Conservation (phyloP, 768 basidiomycete species). For the Kwoniella shandongensis region DNA sequence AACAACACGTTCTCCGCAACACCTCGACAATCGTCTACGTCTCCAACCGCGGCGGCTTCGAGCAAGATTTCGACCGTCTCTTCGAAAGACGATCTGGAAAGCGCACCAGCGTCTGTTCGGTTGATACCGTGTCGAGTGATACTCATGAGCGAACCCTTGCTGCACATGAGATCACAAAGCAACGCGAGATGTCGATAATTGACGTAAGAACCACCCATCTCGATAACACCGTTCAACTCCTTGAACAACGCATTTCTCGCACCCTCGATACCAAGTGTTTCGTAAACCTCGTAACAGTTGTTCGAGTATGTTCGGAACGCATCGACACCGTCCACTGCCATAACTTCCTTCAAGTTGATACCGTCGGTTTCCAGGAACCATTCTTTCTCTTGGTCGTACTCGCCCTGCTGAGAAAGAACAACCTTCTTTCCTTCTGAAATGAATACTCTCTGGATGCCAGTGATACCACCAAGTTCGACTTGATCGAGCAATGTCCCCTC, state of each 20-base stretch:
- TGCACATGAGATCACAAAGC: constrained; percentile 98
- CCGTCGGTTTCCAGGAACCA: constrained; percentile 99
- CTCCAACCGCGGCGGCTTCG: constrained; percentile 97
- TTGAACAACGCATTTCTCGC: constrained; percentile 90
- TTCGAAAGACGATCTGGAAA: constrained; percentile 99
- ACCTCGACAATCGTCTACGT: constrained; percentile 96
- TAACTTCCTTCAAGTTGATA: constrained; percentile 89
- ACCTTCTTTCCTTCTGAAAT: constrained; percentile 83
- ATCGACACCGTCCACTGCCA: constrained; percentile 94
- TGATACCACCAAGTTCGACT: constrained; percentile 90
- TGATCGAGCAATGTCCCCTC: constrained; percentile 96
- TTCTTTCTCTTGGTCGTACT: constrained; percentile 61
- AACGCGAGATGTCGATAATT: constrained; percentile 96
- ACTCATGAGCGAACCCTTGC: constrained; percentile 90
- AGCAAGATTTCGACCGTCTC: constrained; percentile 99
- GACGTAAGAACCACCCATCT: constrained; percentile 99
- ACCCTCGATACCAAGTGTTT: constrained; percentile 94
- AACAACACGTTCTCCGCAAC: constrained; percentile 99
- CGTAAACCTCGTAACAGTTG: constrained; percentile 91
- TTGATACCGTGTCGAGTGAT: constrained; percentile 99
- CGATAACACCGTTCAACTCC: constrained; percentile 92
- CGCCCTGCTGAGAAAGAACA: constrained; percentile 61
- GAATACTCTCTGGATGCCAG: constrained; percentile 87
- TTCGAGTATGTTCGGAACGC: constrained; percentile 91
- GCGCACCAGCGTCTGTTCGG: constrained; percentile 94